A percentile compares a stretch with the other conserved stretches of the same genome.
phyloP scores from a whole-genome alignment of 2,329 filamentous ascomycete genomes.

The Byssochlamys sp. region DNA sequence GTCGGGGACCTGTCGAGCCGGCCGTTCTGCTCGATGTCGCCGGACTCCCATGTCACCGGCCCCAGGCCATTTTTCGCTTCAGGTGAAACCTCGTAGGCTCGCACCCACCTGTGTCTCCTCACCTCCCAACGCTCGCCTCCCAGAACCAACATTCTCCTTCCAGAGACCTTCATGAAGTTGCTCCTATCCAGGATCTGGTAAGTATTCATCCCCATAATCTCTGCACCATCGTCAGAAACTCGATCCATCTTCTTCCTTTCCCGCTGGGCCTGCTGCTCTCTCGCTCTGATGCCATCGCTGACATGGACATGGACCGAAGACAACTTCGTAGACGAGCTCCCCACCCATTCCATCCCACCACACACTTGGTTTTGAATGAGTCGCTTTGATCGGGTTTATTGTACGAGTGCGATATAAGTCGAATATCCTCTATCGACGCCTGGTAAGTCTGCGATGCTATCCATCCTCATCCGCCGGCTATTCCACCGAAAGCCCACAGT shows the following conservation, averaged over 20 bases:
- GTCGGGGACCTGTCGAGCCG: conserved; percentile 5
- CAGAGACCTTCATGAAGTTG: conserved; percentile 5
- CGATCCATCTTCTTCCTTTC: conserved; percentile 5
- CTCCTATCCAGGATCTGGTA: background rate
- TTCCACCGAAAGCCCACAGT: conserved; percentile 13
- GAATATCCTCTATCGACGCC: conserved; percentile 15
- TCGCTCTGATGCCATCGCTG: conserved; percentile 28
- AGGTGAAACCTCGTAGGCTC: conserved; percentile 32
- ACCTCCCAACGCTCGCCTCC: conserved; percentile 10
- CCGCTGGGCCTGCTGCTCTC: background rate
- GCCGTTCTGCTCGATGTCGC: conserved; percentile 4
- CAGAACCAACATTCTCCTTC: conserved; percentile 10
- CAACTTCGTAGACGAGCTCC: conserved; percentile 27
- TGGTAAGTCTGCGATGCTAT: conserved; percentile 25
- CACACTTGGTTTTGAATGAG: conserved; percentile 11
- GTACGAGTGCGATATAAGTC: conserved; percentile 23
- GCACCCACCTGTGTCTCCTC: conserved; percentile 22
- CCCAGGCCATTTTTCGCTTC: conserved; percentile 28
- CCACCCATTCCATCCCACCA: conserved; percentile 11
- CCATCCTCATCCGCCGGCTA: conserved; percentile 27
- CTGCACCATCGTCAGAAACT: conserved; percentile 8
- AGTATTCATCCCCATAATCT: conserved; percentile 7
- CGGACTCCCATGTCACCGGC: conserved; percentile 23
- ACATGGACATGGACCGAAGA: conserved; percentile 19
- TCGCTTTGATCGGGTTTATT: conserved; percentile 12